These are phyloP conservation scores for Blepharisma undulans DNA, from an alignment of 169 alveolate genomes.

Conservation along the genomic window DNA sequence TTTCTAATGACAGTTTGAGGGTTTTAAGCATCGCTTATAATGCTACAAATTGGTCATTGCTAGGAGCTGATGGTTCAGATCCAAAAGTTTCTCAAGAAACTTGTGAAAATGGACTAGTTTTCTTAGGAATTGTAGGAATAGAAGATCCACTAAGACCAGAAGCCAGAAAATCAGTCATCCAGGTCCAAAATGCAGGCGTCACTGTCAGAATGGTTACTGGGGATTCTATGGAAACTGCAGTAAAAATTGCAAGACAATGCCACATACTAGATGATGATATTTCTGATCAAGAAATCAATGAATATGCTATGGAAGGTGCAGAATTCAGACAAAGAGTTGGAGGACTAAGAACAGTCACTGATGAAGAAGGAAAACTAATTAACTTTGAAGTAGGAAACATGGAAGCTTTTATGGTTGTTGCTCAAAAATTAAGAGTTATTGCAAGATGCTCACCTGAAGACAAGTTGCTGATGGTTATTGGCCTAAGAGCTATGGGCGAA, in stretches of 20 bases:
- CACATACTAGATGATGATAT: background rate
- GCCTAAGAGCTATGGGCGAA: constrained; percentile 86
- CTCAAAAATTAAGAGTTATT: constrained; percentile 53
- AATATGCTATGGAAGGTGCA: constrained; percentile 59
- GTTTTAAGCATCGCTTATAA: constrained; percentile 18
- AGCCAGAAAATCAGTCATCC: constrained; percentile 85
- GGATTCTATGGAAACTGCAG: constrained; percentile 87
- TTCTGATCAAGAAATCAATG: constrained; percentile 26
- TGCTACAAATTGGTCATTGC: background rate
- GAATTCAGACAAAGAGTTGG: constrained; percentile 55
- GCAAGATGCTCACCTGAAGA: constrained; percentile 77
- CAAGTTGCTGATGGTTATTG: constrained; percentile 75
- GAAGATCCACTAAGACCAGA: constrained; percentile 87
- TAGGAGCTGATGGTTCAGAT: background rate
- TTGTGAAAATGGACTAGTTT: constrained; percentile 17
- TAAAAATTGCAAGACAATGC: background rate
- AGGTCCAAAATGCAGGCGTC: constrained; percentile 87
- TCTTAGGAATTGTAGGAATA: constrained; percentile 82
- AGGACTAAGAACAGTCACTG: constrained; percentile 46
- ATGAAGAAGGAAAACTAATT: constrained; percentile 40
- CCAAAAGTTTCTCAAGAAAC: background rate
- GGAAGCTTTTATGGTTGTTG: constrained; percentile 57
- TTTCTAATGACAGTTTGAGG: background rate
- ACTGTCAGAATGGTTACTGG: constrained; percentile 92
- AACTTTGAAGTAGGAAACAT: constrained; percentile 58